Evolutionary conservation across 352 stramenopile genomes (phyloP).

Genomic region (Aphanomyces stellatus): DNA sequence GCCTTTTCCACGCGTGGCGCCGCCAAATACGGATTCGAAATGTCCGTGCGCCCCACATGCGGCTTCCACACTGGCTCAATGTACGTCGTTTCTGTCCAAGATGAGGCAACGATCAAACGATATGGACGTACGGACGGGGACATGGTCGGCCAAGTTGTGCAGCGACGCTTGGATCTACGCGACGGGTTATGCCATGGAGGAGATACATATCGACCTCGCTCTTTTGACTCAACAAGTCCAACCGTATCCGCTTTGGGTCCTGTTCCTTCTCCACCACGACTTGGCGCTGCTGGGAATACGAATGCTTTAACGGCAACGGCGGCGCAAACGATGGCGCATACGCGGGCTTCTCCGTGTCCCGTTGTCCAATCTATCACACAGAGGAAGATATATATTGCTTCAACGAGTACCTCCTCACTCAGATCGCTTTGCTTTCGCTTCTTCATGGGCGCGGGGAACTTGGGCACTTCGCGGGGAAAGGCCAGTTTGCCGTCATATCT

Average conservation of each 20-base stretch:
- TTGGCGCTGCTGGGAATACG: conserved; percentile 45
- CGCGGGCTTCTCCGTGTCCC: conserved; percentile 33
- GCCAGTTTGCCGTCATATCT: conserved; percentile 30
- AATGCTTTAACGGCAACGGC: conserved; percentile 45
- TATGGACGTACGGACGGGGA: conserved; percentile 4
- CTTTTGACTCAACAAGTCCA: conserved; percentile 50
- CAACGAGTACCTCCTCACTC: conserved; percentile 29
- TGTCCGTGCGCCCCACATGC: conserved; percentile 32
- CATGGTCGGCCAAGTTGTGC: conserved; percentile 35
- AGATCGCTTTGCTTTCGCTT: conserved; percentile 43
- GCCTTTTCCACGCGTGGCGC: neutral
- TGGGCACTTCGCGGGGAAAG: conserved; percentile 43
- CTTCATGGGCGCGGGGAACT: conserved; percentile 31
- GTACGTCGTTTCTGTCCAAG: neutral
- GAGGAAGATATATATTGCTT: neutral
- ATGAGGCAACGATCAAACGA: too few species aligned
- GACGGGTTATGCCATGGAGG: neutral
- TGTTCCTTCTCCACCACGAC: conserved; percentile 46
- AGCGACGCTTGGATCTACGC: conserved; percentile 37
- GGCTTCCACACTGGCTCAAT: conserved; percentile 24
- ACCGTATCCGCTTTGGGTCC: conserved; percentile 40
- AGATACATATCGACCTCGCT: conserved; percentile 24
- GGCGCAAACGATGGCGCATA: conserved; percentile 46
- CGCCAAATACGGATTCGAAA: conserved; percentile 34
- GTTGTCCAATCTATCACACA: conserved; percentile 38